Base-by-base conservation (phyloP, 179 eudicot genomes). In the Drosera spatulata region DNA sequence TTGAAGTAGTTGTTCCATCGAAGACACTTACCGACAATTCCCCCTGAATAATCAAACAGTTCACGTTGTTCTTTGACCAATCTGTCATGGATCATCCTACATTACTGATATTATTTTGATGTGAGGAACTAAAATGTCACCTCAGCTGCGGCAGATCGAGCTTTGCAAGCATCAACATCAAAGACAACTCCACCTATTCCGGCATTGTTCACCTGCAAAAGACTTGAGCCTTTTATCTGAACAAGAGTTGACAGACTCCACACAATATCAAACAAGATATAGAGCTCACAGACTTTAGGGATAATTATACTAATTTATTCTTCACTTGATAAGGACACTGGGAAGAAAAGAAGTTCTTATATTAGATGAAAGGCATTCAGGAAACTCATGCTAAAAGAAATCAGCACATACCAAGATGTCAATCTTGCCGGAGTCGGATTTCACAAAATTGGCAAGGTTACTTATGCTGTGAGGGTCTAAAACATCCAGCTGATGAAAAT, bases 401-500 rank as follows among this genome's bases (percentile, higher is more conserved):
- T 45, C 49, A 45, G 10, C 13, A 47, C 41, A 2, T 83, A 80
- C 88, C 75, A 83, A 60, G 22, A 83, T 83, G 61, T 83, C 88
- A 59, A 83, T 83, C 70, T 65, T 83, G 52, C 85, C 81, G 56
- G 73, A 75, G 42, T 71, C 61, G 38, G 73, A 14, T 48, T 66
- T 67, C 66, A 83, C 37, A 42, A 69, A 83, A 50, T 69, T 75
- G 53, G 69, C 78, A 56, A 80, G 78, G 7, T 69, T 13, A 56
- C 69, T 54, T 47, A 70, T 57, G 56, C 76, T 80, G 15, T 61
- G 41, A 9, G 80, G 22, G 57, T 78, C 66, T 9, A 61, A 55
- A 42, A 79, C 82, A 75, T 82, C 84, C 57, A 79, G 82, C 75
- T 75, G 78, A 70, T 79, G 82, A 66, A 73, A 83, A 45, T 6